phyloP scores from a whole-genome alignment of 2,329 filamentous ascomycete genomes.

The Aspergillus spinulosporus region DNA sequence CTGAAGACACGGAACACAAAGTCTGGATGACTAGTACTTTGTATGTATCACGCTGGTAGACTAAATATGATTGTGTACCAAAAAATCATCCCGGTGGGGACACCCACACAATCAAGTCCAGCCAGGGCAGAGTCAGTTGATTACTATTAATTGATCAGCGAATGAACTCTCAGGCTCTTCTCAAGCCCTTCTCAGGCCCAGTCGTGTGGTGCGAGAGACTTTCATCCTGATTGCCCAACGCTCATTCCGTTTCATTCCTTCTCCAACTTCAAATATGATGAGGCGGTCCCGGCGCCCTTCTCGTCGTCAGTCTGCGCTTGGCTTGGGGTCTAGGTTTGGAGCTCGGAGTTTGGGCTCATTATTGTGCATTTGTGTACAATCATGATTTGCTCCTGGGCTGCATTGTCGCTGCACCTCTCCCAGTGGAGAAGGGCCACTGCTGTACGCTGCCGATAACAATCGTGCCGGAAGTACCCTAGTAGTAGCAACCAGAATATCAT shows the following conservation, averaged over 20 bases:
- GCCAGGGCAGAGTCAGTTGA: slow-evolving; percentile 14
- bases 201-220: neutral
- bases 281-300: neutral
- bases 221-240: neutral
- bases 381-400: slow-evolving; percentile 23
- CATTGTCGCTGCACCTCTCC: slow-evolving; percentile 19
- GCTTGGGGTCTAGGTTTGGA: slow-evolving; percentile 7
- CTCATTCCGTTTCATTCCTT: neutral
- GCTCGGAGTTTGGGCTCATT: slow-evolving; percentile 9
- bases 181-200: neutral
- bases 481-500: slow-evolving; percentile 1
- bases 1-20: neutral
- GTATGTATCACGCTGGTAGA: neutral
- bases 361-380: slow-evolving; percentile 22
- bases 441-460: slow-evolving; percentile 22
- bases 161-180: slow-evolving; percentile 12
- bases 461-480: slow-evolving; percentile 13
- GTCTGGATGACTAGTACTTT: neutral
- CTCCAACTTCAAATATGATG: neutral
- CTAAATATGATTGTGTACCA: slow-evolving; percentile 10
- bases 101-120: slow-evolving; percentile 13
- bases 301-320: slow-evolving; percentile 5
- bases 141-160: slow-evolving; percentile 22
- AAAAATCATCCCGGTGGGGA: slow-evolving; percentile 16
- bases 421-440: slow-evolving; percentile 17